Conservation (phyloP, 768 basidiomycete genomes). For the Rubroboletus satanas region DNA sequence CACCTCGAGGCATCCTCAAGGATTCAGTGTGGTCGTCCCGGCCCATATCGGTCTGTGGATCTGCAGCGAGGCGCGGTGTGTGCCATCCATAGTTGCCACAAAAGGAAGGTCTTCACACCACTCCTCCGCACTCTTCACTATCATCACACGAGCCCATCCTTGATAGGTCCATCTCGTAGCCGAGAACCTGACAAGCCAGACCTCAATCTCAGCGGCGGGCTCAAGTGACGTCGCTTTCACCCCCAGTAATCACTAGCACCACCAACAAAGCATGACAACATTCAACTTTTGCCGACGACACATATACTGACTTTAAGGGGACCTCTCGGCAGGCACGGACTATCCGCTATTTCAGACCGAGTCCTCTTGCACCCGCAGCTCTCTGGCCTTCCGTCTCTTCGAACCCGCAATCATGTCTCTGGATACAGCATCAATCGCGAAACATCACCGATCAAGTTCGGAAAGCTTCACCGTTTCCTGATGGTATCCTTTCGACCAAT, state of each 20-base stretch:
- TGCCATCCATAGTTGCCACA: neutral
- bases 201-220: too few species aligned
- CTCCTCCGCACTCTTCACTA: neutral
- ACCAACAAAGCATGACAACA: conserved; percentile 5
- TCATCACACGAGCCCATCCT: conserved; percentile 2
- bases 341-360: neutral
- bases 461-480: conserved; percentile 56
- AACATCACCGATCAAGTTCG: neutral
- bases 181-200: neutral
- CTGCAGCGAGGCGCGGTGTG: conserved; percentile 23
- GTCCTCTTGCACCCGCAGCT: neutral
- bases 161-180: neutral
- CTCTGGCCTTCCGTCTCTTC: conserved; percentile 56
- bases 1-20: conserved; percentile 41
- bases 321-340: neutral
- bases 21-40: conserved; percentile 21
- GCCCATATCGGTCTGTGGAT: conserved; percentile 27
- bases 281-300: conserved; percentile 8
- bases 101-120: conserved; percentile 14
- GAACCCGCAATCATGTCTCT: conserved; percentile 81
- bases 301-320: too few species aligned
- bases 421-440: neutral
- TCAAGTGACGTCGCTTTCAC: too few species aligned
- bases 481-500: conserved; percentile 68
- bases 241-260: neutral